Evolutionary conservation across 78 protist genomes (phyloP), one percentile per base, ranked within the genome.

Genomic region (Dictyostelium brefeldianum): DNA sequence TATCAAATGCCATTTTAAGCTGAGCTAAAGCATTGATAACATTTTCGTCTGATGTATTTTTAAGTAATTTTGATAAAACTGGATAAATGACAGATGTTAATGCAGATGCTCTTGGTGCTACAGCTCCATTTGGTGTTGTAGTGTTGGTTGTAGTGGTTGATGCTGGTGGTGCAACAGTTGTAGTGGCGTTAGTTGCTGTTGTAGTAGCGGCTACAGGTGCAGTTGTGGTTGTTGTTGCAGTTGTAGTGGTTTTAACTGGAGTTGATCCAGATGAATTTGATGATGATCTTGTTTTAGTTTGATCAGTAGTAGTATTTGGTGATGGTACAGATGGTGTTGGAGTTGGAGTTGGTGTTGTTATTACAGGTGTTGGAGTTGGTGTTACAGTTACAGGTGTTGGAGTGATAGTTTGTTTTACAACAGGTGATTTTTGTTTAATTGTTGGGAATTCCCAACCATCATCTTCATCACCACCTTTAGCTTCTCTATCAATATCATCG

Each of bases 401-500:
- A 5, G 20, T 6, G 15, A n/a, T 41, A 17, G 22, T 10, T 15
- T 41, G 74, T 12, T 22, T 14, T 3, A 78, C 65, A 31, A n/a
- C 71, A 8, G 81, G 62, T 12, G 91, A 47, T 29, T 78, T 85
- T 64, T 89, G 73, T 70, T 78, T 78, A 54, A 91, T 81, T 17
- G 84, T 84, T 73, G 91, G 95, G 57, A 94, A 94, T 29, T 85
- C 84, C 96, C 96, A 94, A 14, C 92, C 96, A 27, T 89, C 94
- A 81, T 89, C 92, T 18, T 78, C 96, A 10, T 94, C 91, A 6
- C 17, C 15, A 11, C 54, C 70, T 36, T 77, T 77, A 15, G 25
- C 64, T 12, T 73, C 70, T 78, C 47, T 74, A 67, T 94, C 95
- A 15, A 81, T 48, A 67, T 46, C 97, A 47, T 65, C 89, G 7